Base-by-base conservation (phyloP, 495 filamentous ascomycete genomes). In the Aspergillus conjunctus region DNA sequence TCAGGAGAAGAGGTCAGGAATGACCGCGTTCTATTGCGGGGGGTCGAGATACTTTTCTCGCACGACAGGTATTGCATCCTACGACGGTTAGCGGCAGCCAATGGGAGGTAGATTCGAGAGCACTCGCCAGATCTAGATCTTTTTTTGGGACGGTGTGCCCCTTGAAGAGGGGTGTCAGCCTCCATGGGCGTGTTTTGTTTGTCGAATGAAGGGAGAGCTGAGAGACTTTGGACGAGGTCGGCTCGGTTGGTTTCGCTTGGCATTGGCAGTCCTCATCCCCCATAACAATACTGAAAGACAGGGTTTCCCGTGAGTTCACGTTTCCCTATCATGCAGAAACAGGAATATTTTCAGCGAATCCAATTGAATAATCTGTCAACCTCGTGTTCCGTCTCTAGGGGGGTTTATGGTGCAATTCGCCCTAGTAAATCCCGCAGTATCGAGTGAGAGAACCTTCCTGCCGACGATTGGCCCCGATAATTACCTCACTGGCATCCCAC, bases 11-110 rank as follows among this genome's bases (percentile, higher is more conserved):
- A 4, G 43, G 17, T 50, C 9, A 15, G 5, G 8, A 3, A 0
- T 44, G 21, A 45, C 15, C 39, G 51, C 51, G 39, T 48, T 6
- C 7, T 8, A 5, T 39, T 3, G 17, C 33, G 18, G 26, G 18
- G 32, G 26, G 22, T 20, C 31, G 53, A 22, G 41, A 49, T 50
- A 60, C 58, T 39, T 60, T 60, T 39, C 51, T 39, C 5, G 58
- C 41, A 20, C 58, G 58, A 41, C 58, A 60, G 15, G 43, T 55
- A 11, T 53, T 45, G 39, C 57, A 59, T 20, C 57, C 49, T 59
- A 37, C 14, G 32, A 20, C 18, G 20, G 33, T 52, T 4, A 59
- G 48, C n/a, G 4, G 9, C 26, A 22, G 12, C 17, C 33, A 12
- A 44, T 44, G 2, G 20, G 39, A 33, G 5, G 15, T 41, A 1